Conservation (phyloP, 2,329 filamentous ascomycete genomes). For the Ceratocystiopsis sp. region DNA sequence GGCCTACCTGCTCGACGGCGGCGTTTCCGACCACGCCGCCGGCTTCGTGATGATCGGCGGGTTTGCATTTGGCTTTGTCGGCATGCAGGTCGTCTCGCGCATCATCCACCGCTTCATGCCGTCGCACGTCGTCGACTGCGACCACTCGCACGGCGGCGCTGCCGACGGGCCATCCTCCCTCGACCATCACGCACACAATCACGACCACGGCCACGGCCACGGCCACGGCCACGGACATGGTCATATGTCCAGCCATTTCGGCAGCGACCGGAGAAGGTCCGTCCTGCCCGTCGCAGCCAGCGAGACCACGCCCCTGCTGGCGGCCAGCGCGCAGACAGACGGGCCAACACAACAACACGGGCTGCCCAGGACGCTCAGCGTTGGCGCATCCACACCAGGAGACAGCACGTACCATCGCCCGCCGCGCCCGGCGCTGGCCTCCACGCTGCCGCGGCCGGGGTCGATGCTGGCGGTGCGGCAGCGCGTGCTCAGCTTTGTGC, state of each 20-base stretch:
- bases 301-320: conserved; percentile 34
- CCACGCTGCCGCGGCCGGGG: conserved; percentile 22
- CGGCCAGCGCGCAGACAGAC: conserved; percentile 8
- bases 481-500: conserved; percentile 46
- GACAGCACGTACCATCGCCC: conserved; percentile 3
- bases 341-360: not conserved
- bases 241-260: not conserved
- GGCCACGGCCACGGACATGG: not conserved
- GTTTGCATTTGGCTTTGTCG: conserved; percentile 56
- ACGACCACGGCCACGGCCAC: not conserved
- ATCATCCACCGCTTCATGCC: conserved; percentile 58
- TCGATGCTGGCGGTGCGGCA: conserved; percentile 38
- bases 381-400: too few relatives aligned
- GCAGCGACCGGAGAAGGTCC: not conserved
- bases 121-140: conserved; percentile 66
- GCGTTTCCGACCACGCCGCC: conserved; percentile 47
- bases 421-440: not conserved
- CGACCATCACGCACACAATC: conserved; percentile 2
- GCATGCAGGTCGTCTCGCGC: conserved; percentile 58
- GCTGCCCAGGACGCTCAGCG: not conserved
- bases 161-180: too few relatives aligned
- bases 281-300: conserved; percentile 5
- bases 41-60: conserved; percentile 51
- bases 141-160: conserved; percentile 52
- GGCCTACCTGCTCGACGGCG: conserved; percentile 54